A percentile compares a stretch with the other conserved stretches of the same genome.
phyloP scores from a whole-genome alignment of 805 yeast species.

The Kazachstania psychrophila region DNA sequence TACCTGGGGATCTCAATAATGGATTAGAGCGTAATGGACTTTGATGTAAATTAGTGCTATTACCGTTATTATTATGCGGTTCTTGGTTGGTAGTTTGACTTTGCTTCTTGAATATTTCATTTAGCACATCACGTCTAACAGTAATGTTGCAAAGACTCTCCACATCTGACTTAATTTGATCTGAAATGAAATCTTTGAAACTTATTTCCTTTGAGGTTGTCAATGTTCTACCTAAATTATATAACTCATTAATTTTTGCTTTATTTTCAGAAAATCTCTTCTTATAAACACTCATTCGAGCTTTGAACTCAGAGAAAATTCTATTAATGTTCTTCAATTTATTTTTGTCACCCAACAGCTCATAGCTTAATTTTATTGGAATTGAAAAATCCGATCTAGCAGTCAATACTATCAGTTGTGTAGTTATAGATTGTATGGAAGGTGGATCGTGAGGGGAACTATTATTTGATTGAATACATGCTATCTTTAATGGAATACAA shows the following conservation, averaged over 20 bases:
- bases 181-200: constrained; percentile 25
- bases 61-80: not conserved
- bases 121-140: constrained; percentile 13
- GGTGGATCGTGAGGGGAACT: constrained; percentile 27
- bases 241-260: constrained; percentile 20
- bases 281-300: constrained; percentile 9
- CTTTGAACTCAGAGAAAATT: constrained; percentile 15
- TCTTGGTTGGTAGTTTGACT: not conserved
- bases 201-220: constrained; percentile 16
- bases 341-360: constrained; percentile 20
- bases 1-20: not conserved
- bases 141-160: constrained; percentile 25
- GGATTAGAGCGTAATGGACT: not conserved
- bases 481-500: constrained; percentile 24
- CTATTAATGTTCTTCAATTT: constrained; percentile 18
- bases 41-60: constrained; percentile 3
- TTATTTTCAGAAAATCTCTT: constrained; percentile 17
- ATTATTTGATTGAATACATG: constrained; percentile 28
- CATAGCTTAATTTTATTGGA: constrained; percentile 35
- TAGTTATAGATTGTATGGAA: constrained; percentile 21
- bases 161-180: constrained; percentile 24
- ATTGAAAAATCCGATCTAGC: constrained; percentile 31
- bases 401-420: constrained; percentile 30
- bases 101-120: constrained; percentile 26
- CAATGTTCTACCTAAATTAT: constrained; percentile 14